Base-by-base conservation (phyloP, 2,329 filamentous ascomycete species). In the Fusarium illudens region DNA sequence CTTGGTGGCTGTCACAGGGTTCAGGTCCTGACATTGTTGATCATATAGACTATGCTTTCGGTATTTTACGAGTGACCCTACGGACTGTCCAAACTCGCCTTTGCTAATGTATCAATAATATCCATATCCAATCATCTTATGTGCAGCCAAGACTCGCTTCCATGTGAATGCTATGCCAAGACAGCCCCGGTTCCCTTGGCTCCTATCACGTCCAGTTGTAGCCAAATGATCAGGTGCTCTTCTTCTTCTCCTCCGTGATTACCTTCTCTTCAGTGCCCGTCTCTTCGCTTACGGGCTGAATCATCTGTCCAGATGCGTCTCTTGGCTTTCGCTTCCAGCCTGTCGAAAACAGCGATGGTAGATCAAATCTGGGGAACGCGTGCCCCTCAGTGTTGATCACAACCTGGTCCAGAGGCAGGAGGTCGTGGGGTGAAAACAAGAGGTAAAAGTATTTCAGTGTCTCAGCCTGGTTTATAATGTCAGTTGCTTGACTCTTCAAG, bases 391-490 rank as follows among this genome's bases (percentile, higher is more conserved):
- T 99, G 78, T 99, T 99, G 76, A 98, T 89, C 36, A 99, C 94
- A 25, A 97, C 85, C 73, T 94, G 88, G 72, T 96, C 92, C 30
- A 99, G 84, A 3, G 94, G 93, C 39, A 98, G 83, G 34, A 97
- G 80, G 64, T 96, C 92, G 68, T 90, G 84, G 4, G 92, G 89
- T 3, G 93, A 94, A 81, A 99, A 99, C 32, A 99, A 85, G 37
- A 99, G 87, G 79, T 97, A 99, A 78, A 99, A 92, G 78, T 99
- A 99, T 81, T 99, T 99, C 44, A 99, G 84, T 20, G 96, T 99
- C 82, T 99, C 96, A 48, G 96, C 94, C 91, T 93, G 61, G n/a
- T n/a, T 22, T 27, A 50, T n/a, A 8, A 32, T 22, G 65, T 73
- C 56, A 75, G 68, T 29, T 39, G 32, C 51, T 27, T 51, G 19